phyloP scores from a whole-genome alignment of 352 stramenopile genomes.

The Sclerospora graminicola region DNA sequence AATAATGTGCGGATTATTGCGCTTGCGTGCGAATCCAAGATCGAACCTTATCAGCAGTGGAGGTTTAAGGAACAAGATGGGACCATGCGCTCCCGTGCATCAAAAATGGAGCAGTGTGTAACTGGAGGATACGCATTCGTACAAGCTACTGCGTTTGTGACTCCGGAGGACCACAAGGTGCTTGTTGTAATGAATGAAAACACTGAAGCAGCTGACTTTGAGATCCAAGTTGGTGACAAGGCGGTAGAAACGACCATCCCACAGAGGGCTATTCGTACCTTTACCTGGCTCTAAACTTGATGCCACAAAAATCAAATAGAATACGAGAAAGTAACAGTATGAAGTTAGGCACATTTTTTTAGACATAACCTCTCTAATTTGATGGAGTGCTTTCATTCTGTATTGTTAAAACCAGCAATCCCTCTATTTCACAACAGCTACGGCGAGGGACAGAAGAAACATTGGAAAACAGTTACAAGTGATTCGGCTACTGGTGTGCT shows the following conservation, averaged over 20 bases:
- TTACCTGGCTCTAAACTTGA: too few species aligned
- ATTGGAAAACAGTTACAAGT: too few species aligned
- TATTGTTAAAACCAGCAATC: too few species aligned
- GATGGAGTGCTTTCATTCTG: too few species aligned
- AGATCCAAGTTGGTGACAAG: slow-evolving; percentile 35
- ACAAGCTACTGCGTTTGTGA: slow-evolving; percentile 60
- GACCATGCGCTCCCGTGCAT: slow-evolving; percentile 36
- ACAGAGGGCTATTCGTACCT: slow-evolving; percentile 56
- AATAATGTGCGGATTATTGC: slow-evolving; percentile 41
- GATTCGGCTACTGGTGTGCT: too few species aligned
- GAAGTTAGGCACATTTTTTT: too few species aligned
- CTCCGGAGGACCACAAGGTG: slow-evolving; percentile 58
- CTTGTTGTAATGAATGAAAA: slow-evolving; percentile 82
- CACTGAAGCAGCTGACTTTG: slow-evolving; percentile 55
- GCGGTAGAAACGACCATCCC: slow-evolving; percentile 44
- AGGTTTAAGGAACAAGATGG: slow-evolving; percentile 34
- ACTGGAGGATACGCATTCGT: slow-evolving; percentile 75
- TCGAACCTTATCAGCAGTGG: slow-evolving; percentile 45
- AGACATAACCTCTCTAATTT: too few species aligned
- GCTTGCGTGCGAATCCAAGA: slow-evolving; percentile 29
- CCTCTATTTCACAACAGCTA: too few species aligned
- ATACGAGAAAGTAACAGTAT: too few species aligned
- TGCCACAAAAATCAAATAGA: too few species aligned
- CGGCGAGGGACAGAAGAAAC: too few species aligned
- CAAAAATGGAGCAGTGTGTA: slow-evolving; percentile 46